phyloP scores from a whole-genome alignment of 2,329 filamentous ascomycete species.

The Fusarium coicis region DNA sequence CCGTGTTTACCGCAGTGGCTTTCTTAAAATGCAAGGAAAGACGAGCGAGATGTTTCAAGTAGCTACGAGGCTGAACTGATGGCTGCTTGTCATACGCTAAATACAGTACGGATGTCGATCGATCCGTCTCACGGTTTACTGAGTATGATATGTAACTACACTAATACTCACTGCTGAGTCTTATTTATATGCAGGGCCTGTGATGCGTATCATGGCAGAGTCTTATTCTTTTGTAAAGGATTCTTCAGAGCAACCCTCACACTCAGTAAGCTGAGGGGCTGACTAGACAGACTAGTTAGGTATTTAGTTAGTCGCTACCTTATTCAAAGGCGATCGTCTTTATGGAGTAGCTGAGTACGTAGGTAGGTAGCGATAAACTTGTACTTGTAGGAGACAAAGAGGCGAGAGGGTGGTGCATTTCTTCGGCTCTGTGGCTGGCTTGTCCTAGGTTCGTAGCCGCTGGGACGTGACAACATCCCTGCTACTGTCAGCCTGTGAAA shows the following conservation, averaged over 20 bases:
- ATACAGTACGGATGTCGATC: not conserved
- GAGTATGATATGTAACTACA: not conserved
- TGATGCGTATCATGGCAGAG: not conserved
- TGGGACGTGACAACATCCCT: conserved; percentile 24
- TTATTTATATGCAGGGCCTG: not conserved
- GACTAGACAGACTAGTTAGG: not conserved
- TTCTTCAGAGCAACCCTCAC: not conserved
- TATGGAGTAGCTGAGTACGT: not conserved
- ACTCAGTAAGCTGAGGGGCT: conserved; percentile 10
- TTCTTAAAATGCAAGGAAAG: conserved; percentile 18
- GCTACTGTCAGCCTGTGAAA: conserved; percentile 34
- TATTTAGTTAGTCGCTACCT: not conserved
- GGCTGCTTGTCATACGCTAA: not conserved
- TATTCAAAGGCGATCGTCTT: not conserved
- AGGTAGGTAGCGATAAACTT: conserved; percentile 17
- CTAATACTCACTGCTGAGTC: not conserved
- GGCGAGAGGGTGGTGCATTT: conserved; percentile 1
- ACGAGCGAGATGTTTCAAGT: conserved; percentile 20
- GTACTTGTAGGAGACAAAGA: conserved; percentile 11
- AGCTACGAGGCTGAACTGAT: conserved; percentile 25
- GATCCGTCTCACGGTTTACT: not conserved
- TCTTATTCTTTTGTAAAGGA: conserved; percentile 4
- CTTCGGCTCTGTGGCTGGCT: conserved; percentile 12
- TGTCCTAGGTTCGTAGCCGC: conserved; percentile 26
- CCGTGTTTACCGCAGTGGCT: not conserved